Evolutionary conservation across 441 rosid species (phyloP).

Genomic region (Sinapis alba): DNA sequence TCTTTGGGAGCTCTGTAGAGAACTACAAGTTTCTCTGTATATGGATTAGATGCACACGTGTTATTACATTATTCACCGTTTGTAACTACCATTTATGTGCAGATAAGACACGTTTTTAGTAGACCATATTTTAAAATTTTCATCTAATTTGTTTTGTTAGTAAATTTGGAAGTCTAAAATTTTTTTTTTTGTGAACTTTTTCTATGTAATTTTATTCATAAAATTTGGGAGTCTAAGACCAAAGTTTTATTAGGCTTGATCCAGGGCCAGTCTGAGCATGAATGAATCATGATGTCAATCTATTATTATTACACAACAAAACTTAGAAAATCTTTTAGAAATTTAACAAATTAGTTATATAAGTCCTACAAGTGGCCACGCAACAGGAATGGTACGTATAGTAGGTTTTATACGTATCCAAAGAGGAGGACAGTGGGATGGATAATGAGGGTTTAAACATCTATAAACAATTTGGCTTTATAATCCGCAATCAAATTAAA

Average conservation of each 20-base stretch:
- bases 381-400: neutral
- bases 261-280: too few relatives aligned
- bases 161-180: too few relatives aligned
- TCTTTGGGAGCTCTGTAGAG: neutral
- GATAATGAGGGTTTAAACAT: neutral
- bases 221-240: too few relatives aligned
- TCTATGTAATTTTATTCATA: too few relatives aligned
- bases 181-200: too few relatives aligned
- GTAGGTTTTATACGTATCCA: neutral
- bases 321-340: neutral
- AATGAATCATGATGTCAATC: neutral
- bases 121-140: too few relatives aligned
- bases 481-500: neutral
- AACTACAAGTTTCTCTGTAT: neutral
- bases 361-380: neutral
- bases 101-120: neutral
- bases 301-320: neutral
- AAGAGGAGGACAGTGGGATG: conserved; percentile 22
- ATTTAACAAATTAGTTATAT: neutral
- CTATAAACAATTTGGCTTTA: neutral
- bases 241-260: too few relatives aligned
- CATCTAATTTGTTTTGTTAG: too few relatives aligned
- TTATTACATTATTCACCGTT: neutral
- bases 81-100: neutral
- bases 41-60: neutral